Conservation (phyloP, 1,284 basidiomycete genomes). For the Tilletia walkeri region DNA sequence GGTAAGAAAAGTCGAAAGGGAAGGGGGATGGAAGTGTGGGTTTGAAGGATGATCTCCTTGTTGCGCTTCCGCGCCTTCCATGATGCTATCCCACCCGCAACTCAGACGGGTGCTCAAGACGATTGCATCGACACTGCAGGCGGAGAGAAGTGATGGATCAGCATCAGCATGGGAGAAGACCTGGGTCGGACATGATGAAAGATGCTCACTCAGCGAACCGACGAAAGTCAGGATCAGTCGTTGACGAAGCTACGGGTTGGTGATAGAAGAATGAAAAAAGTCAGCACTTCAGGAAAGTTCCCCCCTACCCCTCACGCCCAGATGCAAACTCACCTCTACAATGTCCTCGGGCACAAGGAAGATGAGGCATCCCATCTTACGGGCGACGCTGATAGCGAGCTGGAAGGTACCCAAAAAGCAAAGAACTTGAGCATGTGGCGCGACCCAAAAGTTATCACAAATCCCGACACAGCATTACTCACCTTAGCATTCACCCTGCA, state of each 20-base stretch:
- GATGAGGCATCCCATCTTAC: constrained; percentile 94
- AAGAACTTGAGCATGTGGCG: neutral
- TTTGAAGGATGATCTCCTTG: too few relatives aligned
- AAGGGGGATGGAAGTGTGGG: neutral
- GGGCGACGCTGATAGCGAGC: constrained; percentile 92
- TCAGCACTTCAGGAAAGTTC: neutral
- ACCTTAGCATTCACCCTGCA: constrained; percentile 75
- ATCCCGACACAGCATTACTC: neutral
- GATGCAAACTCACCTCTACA: constrained; percentile 44
- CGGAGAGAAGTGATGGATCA: neutral
- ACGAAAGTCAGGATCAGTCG: constrained; percentile 63
- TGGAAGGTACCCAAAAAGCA: constrained; percentile 58
- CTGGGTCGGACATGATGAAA: neutral
- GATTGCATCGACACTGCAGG: constrained; percentile 7
- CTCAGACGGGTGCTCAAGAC: neutral
- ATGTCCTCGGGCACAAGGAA: constrained; percentile 90
- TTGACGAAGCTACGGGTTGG: constrained; percentile 32
- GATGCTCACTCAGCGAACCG: constrained; percentile 57
- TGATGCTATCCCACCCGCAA: too few relatives aligned
- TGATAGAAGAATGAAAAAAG: neutral
- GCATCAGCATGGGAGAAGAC: neutral
- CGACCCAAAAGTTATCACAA: neutral
- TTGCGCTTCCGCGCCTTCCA: neutral
- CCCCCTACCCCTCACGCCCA: constrained; percentile 38
- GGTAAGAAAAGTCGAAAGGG: too few relatives aligned